Base-by-base conservation (phyloP, 2,329 filamentous ascomycete genomes). In the Calonectria honghensis region DNA sequence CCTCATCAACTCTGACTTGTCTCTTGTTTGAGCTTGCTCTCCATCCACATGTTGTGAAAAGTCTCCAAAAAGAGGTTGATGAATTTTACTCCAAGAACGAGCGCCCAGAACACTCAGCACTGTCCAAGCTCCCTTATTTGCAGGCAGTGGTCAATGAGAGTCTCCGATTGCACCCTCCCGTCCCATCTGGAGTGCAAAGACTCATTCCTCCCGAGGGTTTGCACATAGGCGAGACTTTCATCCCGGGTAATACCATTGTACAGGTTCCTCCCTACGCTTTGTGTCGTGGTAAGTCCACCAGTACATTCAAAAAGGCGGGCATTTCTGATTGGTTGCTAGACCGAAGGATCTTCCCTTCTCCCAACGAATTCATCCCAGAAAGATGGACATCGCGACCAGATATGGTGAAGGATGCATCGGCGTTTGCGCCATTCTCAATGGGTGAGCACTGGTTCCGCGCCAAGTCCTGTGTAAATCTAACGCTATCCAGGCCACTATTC, bases 191-290 rank as follows among this genome's bases (percentile, higher is more conserved):
- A 4, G 35, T 83, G 10, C 79, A 82, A 41, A 79, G 85, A 3
- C 70, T 82, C 20, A 86, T 85, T 1, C 85, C 85, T 0, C 80
- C 83, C 0, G 82, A 85, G 66, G 86, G 85, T 3, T 70, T 85
- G n/a, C 72, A 75, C 3, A 79, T 88, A 11, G 84, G 79, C 1
- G 80, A 82, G 0, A 75, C 64, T 0, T 83, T 81, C 41, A 82
- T 87, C 24, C 85, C 85, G 0, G 85, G 85, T 0, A 80, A 83
- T 52, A 83, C 81, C 4, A 81, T 84, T 20, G 78, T 87, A 9
- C 79, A 81, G n/a, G 35, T 61, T 61, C 57, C 57, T 18, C 32
- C 57, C 20, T 61, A 61, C n/a, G 39, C 57, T 18, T 14, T 39
- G 5, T 9, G 20, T 27, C 57, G 57, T 5, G 57, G 57, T 61